phyloP scores from a whole-genome alignment of 306 rosid genomes.

The Betula pendula region DNA sequence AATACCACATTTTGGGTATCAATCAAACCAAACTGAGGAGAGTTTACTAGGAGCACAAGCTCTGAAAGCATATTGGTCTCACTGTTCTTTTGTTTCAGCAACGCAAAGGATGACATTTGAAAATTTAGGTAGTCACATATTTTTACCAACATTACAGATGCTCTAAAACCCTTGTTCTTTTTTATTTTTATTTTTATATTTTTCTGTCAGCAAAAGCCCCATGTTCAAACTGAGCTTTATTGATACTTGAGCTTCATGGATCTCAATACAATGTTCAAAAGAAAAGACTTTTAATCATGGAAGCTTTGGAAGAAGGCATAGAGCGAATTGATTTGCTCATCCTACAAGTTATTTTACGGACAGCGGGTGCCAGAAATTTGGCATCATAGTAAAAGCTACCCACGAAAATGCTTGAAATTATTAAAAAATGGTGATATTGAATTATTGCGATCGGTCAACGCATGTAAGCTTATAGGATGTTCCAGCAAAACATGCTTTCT shows the following conservation, averaged over 20 bases:
- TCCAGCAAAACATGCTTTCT: neutral
- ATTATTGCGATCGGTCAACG: neutral
- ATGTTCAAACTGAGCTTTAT: neutral
- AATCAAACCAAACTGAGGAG: neutral
- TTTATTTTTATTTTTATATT: too few relatives aligned
- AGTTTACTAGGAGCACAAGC: neutral
- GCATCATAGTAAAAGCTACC: neutral
- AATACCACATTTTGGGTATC: neutral
- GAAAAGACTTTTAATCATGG: neutral
- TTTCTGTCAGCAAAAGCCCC: neutral
- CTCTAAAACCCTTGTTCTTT: neutral
- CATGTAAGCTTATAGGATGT: neutral
- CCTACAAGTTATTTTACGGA: neutral
- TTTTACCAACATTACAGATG: neutral
- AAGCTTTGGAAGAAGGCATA: neutral
- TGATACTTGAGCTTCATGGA: neutral
- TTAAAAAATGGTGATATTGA: neutral
- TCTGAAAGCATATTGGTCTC: neutral
- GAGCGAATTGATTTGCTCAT: neutral
- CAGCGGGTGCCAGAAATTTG: neutral
- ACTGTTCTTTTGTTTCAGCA: conserved; percentile 4
- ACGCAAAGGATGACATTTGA: conserved; percentile 3
- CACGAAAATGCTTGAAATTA: neutral
- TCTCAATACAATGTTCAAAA: neutral
- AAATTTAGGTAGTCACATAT: too few relatives aligned